A percentile compares a stretch with the other conserved stretches of the same genome.
Conservation (phyloP, 352 stramenopile species). For the Globisporangium viniferum region DNA sequence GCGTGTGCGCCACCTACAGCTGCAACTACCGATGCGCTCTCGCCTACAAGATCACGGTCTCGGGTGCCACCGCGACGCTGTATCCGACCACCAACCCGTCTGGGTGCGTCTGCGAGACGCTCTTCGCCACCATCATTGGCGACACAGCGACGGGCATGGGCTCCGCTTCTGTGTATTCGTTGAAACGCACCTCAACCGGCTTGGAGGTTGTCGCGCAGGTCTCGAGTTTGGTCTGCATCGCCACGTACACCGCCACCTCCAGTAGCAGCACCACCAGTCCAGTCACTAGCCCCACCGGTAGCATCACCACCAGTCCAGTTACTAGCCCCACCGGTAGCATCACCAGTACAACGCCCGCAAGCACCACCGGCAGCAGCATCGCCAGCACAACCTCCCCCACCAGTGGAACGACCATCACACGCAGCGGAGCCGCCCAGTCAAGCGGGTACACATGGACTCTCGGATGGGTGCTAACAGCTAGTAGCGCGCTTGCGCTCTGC, state of each 20-base stretch:
- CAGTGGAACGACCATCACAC: not conserved
- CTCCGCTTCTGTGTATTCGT: not conserved
- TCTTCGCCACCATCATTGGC: not conserved
- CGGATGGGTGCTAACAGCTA: not conserved
- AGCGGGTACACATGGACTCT: not conserved
- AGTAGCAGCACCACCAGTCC: not conserved
- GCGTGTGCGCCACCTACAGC: not conserved
- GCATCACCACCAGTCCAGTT: not conserved
- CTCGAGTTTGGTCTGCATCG: not conserved
- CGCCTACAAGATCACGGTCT: conserved; percentile 6
- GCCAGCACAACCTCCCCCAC: not conserved
- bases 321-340: too few relatives aligned
- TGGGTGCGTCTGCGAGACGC: not conserved
- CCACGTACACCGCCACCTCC: not conserved
- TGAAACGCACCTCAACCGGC: not conserved
- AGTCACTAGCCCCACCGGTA: too few relatives aligned
- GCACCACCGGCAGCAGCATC: too few relatives aligned
- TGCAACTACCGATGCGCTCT: not conserved
- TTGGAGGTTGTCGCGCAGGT: not conserved
- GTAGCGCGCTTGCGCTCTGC: not conserved
- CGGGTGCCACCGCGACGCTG: not conserved
- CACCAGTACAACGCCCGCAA: too few relatives aligned
- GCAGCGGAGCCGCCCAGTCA: too few relatives aligned
- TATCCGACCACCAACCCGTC: not conserved
- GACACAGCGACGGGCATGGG: not conserved